Percentiles rank a stretch among this genome's conserved stretches.
These are phyloP conservation scores for Graphilbum ipis-grandicollis DNA, from an alignment of 2,329 filamentous ascomycete species.

Conservation along the genomic window DNA sequence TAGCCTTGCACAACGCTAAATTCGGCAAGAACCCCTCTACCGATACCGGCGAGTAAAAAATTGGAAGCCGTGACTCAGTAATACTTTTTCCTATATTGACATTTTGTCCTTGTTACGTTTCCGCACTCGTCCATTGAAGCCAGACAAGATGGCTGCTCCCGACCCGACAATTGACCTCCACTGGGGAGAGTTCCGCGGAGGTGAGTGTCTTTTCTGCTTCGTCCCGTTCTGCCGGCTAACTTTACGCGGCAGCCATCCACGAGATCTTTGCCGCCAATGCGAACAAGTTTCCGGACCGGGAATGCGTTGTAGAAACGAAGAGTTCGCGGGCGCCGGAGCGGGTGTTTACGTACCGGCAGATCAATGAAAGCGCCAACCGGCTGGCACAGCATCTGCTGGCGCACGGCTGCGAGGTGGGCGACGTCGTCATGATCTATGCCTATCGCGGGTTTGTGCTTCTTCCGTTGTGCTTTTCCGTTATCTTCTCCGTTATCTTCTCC, in stretches of 20 bases:
- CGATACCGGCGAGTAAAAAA: too few relatives aligned
- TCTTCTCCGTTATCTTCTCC: too few relatives aligned
- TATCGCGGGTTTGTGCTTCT: too few relatives aligned
- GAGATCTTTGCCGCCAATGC: conserved; percentile 54
- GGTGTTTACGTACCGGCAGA: conserved; percentile 68
- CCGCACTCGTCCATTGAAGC: too few relatives aligned
- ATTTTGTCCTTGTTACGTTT: too few relatives aligned
- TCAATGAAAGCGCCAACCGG: conserved; percentile 67
- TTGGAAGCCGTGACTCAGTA: too few relatives aligned
- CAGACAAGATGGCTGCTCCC: conserved; percentile 2
- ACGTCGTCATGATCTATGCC: conserved; percentile 88
- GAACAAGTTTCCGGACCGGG: conserved; percentile 42
- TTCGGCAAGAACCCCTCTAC: too few relatives aligned
- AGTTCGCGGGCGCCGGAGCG: conserved; percentile 35
- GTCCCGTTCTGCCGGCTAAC: too few relatives aligned
- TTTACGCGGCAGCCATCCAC: conserved; percentile 35
- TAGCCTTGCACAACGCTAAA: too few relatives aligned
- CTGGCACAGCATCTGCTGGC: conserved; percentile 64
- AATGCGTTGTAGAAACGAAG: conserved; percentile 32
- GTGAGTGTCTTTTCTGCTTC: conserved; percentile 1
- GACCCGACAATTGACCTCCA: conserved; percentile 8
- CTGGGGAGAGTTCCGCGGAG: conserved; percentile 7
- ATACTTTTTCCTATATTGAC: too few relatives aligned
- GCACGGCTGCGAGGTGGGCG: conserved; percentile 56
- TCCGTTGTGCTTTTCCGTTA: too few relatives aligned